Conservation (phyloP, 2,329 filamentous ascomycete genomes). For the Trichoderma lentiforme region DNA sequence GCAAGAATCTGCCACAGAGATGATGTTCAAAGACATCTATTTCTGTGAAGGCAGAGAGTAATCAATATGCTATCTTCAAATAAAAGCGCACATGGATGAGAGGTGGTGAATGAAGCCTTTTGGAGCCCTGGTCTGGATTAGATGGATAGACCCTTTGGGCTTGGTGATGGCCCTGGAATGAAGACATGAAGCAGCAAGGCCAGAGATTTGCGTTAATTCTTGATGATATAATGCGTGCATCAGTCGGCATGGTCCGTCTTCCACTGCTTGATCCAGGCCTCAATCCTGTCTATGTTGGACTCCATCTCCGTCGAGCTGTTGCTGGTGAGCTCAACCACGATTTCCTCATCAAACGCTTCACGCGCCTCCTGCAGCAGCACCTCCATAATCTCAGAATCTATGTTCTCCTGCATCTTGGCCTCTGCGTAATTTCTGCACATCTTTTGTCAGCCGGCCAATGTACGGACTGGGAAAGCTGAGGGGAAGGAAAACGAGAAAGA, state of each 20-base stretch:
- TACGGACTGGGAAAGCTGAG: background rate
- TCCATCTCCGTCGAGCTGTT: constrained; percentile 83
- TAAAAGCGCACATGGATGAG: background rate
- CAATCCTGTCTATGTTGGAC: constrained; percentile 78
- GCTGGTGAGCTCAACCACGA: constrained; percentile 85
- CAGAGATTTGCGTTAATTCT: background rate
- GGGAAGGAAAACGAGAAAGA: background rate
- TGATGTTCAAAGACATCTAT: background rate
- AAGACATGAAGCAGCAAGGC: background rate
- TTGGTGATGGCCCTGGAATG: background rate
- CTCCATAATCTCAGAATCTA: constrained; percentile 97
- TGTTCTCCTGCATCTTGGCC: constrained; percentile 88
- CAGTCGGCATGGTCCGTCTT: constrained; percentile 55
- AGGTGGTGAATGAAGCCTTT: background rate
- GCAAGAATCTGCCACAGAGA: background rate
- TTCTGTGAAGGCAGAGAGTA: background rate
- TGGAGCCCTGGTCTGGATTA: background rate
- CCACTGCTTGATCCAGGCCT: constrained; percentile 81
- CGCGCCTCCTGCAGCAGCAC: constrained; percentile 86
- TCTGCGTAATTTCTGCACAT: constrained; percentile 71
- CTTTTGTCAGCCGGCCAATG: background rate
- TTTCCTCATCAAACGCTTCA: constrained; percentile 80
- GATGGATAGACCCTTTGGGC: background rate
- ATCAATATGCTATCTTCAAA: background rate
- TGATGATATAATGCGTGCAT: background rate